These are phyloP conservation scores for Aquilaria malaccensis DNA, from an alignment of 345 rosid species.

Conservation along the genomic window DNA sequence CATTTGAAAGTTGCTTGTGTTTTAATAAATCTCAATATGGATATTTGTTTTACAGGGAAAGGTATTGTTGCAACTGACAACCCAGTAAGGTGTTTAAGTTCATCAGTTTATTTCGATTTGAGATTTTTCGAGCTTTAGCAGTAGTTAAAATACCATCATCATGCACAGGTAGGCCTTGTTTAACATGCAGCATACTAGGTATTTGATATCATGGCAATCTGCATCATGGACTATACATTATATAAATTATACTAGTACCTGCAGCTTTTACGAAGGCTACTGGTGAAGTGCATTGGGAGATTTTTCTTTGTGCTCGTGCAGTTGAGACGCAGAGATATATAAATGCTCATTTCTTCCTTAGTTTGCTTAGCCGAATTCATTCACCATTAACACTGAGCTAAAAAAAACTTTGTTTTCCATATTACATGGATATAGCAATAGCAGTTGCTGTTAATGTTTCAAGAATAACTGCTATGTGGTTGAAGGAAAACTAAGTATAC, in stretches of 20 bases:
- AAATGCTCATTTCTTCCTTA: conserved; percentile 18
- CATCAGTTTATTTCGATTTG: conserved; percentile 85
- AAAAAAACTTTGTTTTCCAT: not conserved
- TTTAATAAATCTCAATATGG: too few species aligned
- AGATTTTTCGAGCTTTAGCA: conserved; percentile 92
- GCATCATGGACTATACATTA: conserved; percentile 1
- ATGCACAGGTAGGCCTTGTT: conserved; percentile 51
- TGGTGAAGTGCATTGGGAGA: conserved; percentile 94
- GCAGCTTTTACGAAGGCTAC: conserved; percentile 86
- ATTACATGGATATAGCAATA: not conserved
- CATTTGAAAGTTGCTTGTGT: too few species aligned
- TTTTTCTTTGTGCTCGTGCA: conserved; percentile 88
- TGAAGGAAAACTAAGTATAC: too few species aligned
- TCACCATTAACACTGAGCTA: not conserved
- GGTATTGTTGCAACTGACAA: conserved; percentile 69
- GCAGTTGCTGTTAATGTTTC: not conserved
- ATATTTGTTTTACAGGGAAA: conserved; percentile 35
- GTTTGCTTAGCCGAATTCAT: not conserved
- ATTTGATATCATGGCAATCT: not conserved
- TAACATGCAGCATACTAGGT: not conserved
- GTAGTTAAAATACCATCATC: conserved; percentile 71
- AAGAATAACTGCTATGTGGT: too few species aligned
- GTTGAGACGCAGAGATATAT: conserved; percentile 96
- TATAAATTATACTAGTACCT: conserved; percentile 77
- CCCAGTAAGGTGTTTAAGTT: conserved; percentile 77